Percentiles rank a stretch among this genome's conserved stretches.
Evolutionary conservation across 2,329 filamentous ascomycete genomes (phyloP).

Genomic region (Neonectria neomacrospora): DNA sequence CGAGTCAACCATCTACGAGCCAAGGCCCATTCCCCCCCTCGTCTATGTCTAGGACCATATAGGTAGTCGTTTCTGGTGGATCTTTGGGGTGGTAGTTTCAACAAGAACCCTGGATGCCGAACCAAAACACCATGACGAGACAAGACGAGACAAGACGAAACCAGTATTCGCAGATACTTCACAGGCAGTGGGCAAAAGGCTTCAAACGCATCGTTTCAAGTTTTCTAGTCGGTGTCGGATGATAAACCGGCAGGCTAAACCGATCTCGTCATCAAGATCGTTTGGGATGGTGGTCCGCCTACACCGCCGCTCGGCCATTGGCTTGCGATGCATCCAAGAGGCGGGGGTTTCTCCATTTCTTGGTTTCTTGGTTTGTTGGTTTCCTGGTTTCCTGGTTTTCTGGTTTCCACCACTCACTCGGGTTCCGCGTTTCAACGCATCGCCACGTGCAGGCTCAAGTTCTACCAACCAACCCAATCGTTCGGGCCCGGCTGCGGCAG

Average conservation of each 20-base stretch:
- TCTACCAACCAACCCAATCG: not conserved
- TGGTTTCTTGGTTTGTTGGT: not conserved
- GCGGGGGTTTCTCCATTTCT: not conserved
- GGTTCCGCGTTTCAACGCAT: not conserved
- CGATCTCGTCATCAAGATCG: not conserved
- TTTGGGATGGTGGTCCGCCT: not conserved
- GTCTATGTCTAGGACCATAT: not conserved
- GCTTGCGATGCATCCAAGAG: not conserved
- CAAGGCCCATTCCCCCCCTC: not conserved
- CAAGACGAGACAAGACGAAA: not conserved
- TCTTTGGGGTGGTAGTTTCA: too few species aligned
- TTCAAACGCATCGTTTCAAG: not conserved
- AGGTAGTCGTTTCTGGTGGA: too few species aligned
- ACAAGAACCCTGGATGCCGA: not conserved
- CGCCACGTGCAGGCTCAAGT: not conserved
- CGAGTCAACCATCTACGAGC: not conserved
- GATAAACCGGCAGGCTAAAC: not conserved
- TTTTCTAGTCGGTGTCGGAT: not conserved
- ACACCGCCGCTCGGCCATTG: slow-evolving; percentile 1
- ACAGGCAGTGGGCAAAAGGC: too few species aligned
- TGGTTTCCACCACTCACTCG: not conserved
- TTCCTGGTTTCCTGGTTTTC: not conserved
- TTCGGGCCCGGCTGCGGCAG: not conserved
- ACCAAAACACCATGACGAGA: not conserved
- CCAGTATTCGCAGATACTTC: not conserved